phyloP scores from a whole-genome alignment of 2,329 filamentous ascomycete genomes.

The Daldinia eschscholtzii region DNA sequence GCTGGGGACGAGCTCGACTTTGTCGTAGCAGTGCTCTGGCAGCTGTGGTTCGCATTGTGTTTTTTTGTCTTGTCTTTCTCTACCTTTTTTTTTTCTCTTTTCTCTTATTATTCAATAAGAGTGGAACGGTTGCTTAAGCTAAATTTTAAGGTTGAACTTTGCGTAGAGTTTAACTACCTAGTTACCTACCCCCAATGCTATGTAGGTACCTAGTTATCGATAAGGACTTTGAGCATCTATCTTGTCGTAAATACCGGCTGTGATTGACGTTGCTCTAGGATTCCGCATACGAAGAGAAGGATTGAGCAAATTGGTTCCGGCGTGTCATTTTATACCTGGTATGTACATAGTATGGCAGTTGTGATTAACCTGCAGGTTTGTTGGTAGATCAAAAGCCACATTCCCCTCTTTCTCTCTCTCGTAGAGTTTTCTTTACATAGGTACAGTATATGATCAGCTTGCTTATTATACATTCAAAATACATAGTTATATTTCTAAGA shows the following conservation, averaged over 20 bases:
- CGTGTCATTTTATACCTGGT: background rate
- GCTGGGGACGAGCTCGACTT: conserved; percentile 33
- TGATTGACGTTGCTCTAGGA: no score
- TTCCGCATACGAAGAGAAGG: background rate
- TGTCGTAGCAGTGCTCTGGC: conserved; percentile 41
- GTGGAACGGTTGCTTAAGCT: conserved; percentile 1
- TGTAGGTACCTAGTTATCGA: no score
- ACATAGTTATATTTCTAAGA: background rate
- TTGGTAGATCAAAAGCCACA: background rate
- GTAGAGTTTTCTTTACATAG: no score
- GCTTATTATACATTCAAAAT: background rate
- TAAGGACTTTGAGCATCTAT: no score
- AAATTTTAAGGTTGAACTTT: conserved; percentile 3
- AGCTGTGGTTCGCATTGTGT: conserved; percentile 42
- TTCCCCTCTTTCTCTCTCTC: background rate
- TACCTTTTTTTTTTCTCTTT: background rate
- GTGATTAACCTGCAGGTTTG: background rate
- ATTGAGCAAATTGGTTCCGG: background rate
- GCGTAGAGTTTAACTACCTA: background rate
- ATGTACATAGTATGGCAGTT: background rate
- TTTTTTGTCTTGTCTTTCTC: background rate
- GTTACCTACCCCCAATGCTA: background rate
- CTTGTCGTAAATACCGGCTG: no score
- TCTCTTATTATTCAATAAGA: background rate
- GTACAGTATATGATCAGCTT: no score